Base-by-base conservation (phyloP, 2,329 filamentous ascomycete genomes). In the Pestalotiopsis sp. region DNA sequence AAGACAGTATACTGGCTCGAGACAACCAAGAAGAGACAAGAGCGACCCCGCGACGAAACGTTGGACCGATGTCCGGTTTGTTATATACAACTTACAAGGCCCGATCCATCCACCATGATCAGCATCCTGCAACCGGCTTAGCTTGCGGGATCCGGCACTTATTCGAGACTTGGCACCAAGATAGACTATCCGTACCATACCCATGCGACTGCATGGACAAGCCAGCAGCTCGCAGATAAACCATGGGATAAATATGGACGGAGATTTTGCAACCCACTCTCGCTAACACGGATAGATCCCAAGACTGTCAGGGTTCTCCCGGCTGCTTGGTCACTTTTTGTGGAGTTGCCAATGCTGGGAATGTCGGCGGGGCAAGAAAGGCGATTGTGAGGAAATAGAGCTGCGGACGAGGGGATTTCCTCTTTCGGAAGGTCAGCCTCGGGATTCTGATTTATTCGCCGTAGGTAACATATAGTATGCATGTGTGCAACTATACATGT, bases 361-460 rank as follows among this genome's bases (percentile, higher is more conserved):
- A 27, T 20, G 17, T 23, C 36, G 27, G 27, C 59, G 27, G 59
- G 59, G 59, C 59, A 62, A 52, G 12, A 23, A 3, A 23, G 23
- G 23, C 31, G 27, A 31, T 31, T 59, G 14, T 23, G 31, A 38
- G 17, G 27, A 62, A 20, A 39, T 7, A n/a, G 36, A 23, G 38
- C n/a, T 25, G 17, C n/a, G 61, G n/a, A 25, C 61, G 61, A 64
- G 20, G 23, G 23, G 61, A 39, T 39, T 64, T 41, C 61, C 61
- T 5, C 14, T 64, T 64, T 52, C 38, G 61, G 61, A 64, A 64
- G 61, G 61, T 49, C 59, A 59, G 57, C 57, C 23, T 23, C 27
- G 13, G 25, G 11, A 7, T n/a, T 17, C 2, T 59, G 2, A 12
- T 59, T 27, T 36, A 36, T 52, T 52, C n/a, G 45, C 45, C 45